These are phyloP conservation scores for Thelonectria rubi DNA, from an alignment of 2,329 filamentous ascomycete species.

Conservation along the genomic window DNA sequence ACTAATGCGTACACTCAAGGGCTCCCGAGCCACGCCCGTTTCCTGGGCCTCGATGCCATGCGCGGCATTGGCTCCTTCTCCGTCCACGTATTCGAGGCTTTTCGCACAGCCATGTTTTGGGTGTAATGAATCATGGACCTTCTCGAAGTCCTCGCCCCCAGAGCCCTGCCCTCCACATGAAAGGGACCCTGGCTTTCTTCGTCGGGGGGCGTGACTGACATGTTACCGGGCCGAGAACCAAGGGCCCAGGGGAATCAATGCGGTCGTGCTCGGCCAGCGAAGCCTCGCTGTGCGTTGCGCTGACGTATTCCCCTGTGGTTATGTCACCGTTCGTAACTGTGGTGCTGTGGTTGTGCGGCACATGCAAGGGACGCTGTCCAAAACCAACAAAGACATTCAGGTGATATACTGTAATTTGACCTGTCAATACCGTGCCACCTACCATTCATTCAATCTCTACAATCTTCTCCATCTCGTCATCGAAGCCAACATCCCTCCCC, in stretches of 20 bases:
- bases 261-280: conserved; percentile 8
- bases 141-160: conserved; percentile 14
- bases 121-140: neutral
- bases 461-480: conserved; percentile 1
- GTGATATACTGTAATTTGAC: too few relatives aligned
- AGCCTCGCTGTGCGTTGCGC: neutral
- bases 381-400: too few relatives aligned
- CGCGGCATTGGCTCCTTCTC: neutral
- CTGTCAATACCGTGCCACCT: neutral
- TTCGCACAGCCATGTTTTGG: conserved; percentile 4
- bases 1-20: conserved; percentile 43
- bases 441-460: neutral
- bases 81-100: neutral
- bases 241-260: conserved; percentile 31
- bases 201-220: conserved; percentile 30
- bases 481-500: neutral
- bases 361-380: neutral
- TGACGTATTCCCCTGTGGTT: neutral
- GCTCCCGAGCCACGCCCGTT: conserved; percentile 21
- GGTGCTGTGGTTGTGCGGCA: neutral
- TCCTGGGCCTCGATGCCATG: neutral
- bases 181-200: conserved; percentile 23
- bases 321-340: neutral
- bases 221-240: conserved; percentile 34
- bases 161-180: conserved; percentile 2